Percentiles rank a stretch among this genome's conserved stretches.
These are phyloP conservation scores for Myxozyma neglecta DNA, from an alignment of 805 yeast species.

Conservation along the genomic window DNA sequence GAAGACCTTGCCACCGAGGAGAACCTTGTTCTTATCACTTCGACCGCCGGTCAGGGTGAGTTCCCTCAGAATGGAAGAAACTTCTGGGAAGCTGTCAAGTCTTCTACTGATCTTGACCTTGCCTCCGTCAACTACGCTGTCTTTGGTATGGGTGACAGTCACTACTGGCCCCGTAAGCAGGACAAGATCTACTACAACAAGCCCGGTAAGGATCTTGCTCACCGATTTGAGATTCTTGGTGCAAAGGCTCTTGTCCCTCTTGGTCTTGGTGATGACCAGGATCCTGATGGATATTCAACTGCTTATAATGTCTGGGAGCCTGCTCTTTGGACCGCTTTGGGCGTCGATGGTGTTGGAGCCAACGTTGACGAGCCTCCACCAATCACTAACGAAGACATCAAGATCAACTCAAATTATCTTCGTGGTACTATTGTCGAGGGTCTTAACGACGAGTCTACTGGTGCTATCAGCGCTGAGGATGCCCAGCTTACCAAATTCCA, in stretches of 20 bases:
- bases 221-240: constrained; percentile 66
- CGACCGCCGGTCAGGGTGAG: constrained; percentile 87
- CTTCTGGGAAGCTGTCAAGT: constrained; percentile 71
- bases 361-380: constrained; percentile 89
- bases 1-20: constrained; percentile 74
- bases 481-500: constrained; percentile 96
- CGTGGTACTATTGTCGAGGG: constrained; percentile 94
- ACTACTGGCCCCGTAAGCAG: constrained; percentile 96
- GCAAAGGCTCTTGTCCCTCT: constrained; percentile 70
- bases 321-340: constrained; percentile 80
- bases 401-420: constrained; percentile 77
- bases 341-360: constrained; percentile 77
- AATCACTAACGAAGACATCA: constrained; percentile 93
- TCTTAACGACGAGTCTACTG: constrained; percentile 75
- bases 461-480: constrained; percentile 86
- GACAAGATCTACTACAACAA: constrained; percentile 92
- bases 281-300: constrained; percentile 90
- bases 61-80: constrained; percentile 78
- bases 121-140: constrained; percentile 58
- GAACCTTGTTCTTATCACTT: constrained; percentile 65
- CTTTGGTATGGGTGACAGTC: constrained; percentile 78
- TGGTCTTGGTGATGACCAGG: constrained; percentile 96
- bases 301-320: constrained; percentile 90
- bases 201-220: constrained; percentile 74
- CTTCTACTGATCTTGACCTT: constrained; percentile 62